Conservation (phyloP, 2,329 filamentous ascomycete species). For the Tolypocladium ovalisporum region DNA sequence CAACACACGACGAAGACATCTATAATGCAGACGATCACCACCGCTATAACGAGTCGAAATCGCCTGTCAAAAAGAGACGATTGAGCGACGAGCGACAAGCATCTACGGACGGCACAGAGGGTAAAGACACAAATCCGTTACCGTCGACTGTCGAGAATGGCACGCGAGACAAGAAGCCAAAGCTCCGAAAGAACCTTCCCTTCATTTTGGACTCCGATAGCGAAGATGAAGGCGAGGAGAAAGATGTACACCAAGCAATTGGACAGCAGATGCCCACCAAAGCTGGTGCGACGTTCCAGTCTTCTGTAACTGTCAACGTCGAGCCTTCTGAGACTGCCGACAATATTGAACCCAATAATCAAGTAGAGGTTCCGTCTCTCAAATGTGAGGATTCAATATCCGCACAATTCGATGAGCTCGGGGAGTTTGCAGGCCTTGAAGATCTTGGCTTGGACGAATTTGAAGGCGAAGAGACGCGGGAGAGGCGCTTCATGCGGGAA, state of each 20-base stretch:
- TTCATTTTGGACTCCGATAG: conserved; percentile 63
- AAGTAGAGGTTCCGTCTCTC: not conserved
- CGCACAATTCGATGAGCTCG: conserved; percentile 24
- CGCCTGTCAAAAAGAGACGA: conserved; percentile 18
- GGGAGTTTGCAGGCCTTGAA: conserved; percentile 34
- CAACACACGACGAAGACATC: conserved; percentile 14
- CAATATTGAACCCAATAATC: not conserved
- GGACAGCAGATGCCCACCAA: not conserved
- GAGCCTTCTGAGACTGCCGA: not conserved
- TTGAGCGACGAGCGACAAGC: conserved; percentile 11
- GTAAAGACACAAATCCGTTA: not conserved
- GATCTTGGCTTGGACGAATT: conserved; percentile 41
- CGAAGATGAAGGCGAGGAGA: conserved; percentile 22
- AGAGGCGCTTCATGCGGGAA: conserved; percentile 63
- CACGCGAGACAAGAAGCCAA: conserved; percentile 8
- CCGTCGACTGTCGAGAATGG: conserved; percentile 16
- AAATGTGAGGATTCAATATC: conserved; percentile 15
- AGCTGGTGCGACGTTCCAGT: not conserved
- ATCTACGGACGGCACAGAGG: not conserved
- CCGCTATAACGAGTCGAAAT: conserved; percentile 23
- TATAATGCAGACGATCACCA: conserved; percentile 15
- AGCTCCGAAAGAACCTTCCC: conserved; percentile 27
- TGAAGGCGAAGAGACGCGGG: conserved; percentile 54
- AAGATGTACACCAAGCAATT: not conserved
- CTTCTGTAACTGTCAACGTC: not conserved